Conservation (phyloP, 352 stramenopile genomes). For the Phytophthora meadii region DNA sequence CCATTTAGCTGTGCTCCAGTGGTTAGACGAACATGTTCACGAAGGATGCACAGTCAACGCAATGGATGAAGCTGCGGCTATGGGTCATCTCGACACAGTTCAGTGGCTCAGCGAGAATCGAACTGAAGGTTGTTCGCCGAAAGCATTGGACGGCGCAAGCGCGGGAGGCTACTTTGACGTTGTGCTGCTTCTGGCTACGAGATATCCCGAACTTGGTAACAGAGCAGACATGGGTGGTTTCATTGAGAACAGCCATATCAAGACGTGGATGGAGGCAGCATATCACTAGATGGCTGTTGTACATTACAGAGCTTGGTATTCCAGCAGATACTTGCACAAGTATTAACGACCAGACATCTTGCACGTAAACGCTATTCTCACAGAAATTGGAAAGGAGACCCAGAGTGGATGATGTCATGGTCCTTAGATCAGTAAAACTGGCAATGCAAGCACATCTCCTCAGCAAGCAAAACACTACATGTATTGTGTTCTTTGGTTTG, state of each 20-base stretch:
- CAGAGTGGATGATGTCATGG: too few species aligned
- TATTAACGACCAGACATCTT: too few species aligned
- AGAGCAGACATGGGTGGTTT: background rate
- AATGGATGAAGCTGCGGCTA: conserved; percentile 39
- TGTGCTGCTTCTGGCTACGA: conserved; percentile 34
- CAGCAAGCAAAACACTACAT: too few species aligned
- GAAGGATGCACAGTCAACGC: conserved; percentile 43
- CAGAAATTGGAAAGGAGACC: too few species aligned
- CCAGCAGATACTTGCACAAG: too few species aligned
- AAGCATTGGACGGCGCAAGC: conserved; percentile 35
- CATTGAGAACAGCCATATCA: conserved; percentile 21
- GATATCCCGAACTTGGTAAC: conserved; percentile 11
- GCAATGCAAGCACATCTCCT: too few species aligned
- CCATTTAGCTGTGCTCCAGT: conserved; percentile 29
- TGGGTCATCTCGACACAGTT: conserved; percentile 29
- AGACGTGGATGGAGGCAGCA: conserved; percentile 14
- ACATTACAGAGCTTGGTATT: too few species aligned
- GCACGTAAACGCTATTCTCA: too few species aligned
- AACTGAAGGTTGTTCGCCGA: conserved; percentile 28
- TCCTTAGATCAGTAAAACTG: too few species aligned
- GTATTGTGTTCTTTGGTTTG: too few species aligned
- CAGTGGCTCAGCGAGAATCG: conserved; percentile 35
- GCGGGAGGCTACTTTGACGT: conserved; percentile 43
- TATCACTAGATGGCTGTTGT: background rate
- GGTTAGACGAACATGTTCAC: conserved; percentile 28